phyloP scores from a whole-genome alignment of 2,329 filamentous ascomycete genomes.

The Leptodontidium sp. region DNA sequence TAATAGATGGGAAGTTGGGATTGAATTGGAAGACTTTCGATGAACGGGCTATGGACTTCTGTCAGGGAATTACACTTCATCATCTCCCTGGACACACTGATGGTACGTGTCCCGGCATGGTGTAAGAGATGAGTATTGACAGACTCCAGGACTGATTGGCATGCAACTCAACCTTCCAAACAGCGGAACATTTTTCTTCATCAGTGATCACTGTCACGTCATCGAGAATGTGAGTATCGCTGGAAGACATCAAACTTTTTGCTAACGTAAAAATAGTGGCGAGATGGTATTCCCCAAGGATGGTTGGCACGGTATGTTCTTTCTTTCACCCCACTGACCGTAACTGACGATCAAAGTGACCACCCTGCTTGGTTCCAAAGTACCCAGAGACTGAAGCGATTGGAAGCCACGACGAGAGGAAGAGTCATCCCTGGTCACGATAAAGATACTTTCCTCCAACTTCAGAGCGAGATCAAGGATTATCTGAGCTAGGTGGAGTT shows the following conservation, averaged over 20 bases:
- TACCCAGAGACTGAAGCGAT: conserved; percentile 44
- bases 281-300: conserved; percentile 46
- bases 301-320: conserved; percentile 44
- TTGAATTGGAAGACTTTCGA: conserved; percentile 55
- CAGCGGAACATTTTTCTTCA: conserved; percentile 47
- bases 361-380: conserved; percentile 48
- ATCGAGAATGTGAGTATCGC: conserved; percentile 42
- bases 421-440: conserved; percentile 43
- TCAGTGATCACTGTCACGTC: conserved; percentile 48
- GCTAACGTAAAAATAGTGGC: conserved; percentile 34
- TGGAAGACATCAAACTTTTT: background rate
- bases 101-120: conserved; percentile 19
- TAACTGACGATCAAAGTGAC: conserved; percentile 37
- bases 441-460: conserved; percentile 41
- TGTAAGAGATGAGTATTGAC: background rate
- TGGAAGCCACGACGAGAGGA: conserved; percentile 43
- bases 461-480: conserved; percentile 42
- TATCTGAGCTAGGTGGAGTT: conserved; percentile 33
- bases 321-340: background rate
- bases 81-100: conserved; percentile 44
- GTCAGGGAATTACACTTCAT: conserved; percentile 49
- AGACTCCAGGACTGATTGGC: conserved; percentile 39
- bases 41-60: conserved; percentile 51
- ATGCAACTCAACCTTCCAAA: conserved; percentile 48
- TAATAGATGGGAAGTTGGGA: conserved; percentile 38